A percentile compares a stretch with the other conserved stretches of the same genome.
phyloP scores from a whole-genome alignment of 1,284 basidiomycete genomes.

The Pisolithus thermaeus region DNA sequence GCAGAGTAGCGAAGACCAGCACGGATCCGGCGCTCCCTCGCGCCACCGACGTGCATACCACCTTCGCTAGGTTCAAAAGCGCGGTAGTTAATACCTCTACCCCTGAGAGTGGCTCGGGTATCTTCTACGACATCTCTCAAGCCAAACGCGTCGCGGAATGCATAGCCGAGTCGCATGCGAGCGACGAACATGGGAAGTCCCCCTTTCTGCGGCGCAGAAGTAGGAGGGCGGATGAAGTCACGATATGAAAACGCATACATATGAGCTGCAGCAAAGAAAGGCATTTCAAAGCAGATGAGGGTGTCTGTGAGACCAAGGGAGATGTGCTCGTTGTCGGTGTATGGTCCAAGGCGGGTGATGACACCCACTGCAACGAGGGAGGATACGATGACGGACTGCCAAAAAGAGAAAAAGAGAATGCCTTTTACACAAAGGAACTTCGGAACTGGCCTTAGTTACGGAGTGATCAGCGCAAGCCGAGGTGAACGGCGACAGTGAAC shows the following conservation, averaged over 20 bases:
- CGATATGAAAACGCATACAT: constrained; percentile 34
- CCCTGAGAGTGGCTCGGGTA: constrained; percentile 75
- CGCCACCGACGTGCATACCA: constrained; percentile 81
- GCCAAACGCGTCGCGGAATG: constrained; percentile 84
- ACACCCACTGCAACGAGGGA: constrained; percentile 79
- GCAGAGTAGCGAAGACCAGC: constrained; percentile 89
- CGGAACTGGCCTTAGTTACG: constrained; percentile 55
- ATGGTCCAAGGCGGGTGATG: constrained; percentile 79
- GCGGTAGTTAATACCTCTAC: constrained; percentile 91
- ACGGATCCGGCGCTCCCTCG: constrained; percentile 75
- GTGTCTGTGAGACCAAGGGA: constrained; percentile 87
- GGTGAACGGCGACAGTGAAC: constrained; percentile 20
- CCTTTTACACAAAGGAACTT: constrained; percentile 99
- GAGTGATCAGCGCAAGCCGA: background rate
- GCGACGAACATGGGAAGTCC: constrained; percentile 52
- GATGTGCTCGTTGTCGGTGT: constrained; percentile 87
- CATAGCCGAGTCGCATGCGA: constrained; percentile 82
- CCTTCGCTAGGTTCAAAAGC: constrained; percentile 95
- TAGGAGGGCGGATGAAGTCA: constrained; percentile 72
- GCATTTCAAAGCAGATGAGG: constrained; percentile 96
- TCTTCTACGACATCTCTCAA: constrained; percentile 87
- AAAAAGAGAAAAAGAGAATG: constrained; percentile 97
- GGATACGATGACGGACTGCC: constrained; percentile 88
- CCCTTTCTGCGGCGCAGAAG: constrained; percentile 20
- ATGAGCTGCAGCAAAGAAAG: constrained; percentile 89